Evolutionary conservation across 1,139 yeast genomes (phyloP).

Genomic region (Insectozyma bohioensis): DNA sequence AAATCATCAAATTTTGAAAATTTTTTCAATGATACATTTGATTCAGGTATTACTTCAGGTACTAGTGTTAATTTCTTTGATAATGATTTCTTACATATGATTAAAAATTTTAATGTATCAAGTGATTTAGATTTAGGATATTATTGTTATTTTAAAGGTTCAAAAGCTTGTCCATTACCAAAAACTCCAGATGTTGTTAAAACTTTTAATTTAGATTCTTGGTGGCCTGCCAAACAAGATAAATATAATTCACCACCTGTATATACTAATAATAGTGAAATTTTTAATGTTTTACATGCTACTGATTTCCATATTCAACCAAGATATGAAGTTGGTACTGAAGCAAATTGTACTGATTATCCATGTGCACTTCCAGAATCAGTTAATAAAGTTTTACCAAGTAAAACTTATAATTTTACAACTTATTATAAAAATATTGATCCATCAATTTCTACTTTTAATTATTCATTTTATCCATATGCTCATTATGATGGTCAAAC

Average conservation of each 20-base stretch:
- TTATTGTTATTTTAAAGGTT: constrained; percentile 30
- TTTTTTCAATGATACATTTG: constrained; percentile 18
- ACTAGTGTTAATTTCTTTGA: constrained; percentile 35
- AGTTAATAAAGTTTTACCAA: constrained; percentile 29
- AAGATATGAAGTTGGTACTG: constrained; percentile 57
- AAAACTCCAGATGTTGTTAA: constrained; percentile 26
- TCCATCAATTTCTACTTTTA: constrained; percentile 23
- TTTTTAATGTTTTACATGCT: constrained; percentile 61
- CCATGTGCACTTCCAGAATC: constrained; percentile 51
- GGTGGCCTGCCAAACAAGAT: constrained; percentile 34
- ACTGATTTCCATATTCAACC: constrained; percentile 65
- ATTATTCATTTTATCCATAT: constrained; percentile 14
- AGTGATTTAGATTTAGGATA: constrained; percentile 36
- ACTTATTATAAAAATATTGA: constrained; percentile 19
- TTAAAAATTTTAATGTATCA: constrained; percentile 34
- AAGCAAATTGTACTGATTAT: constrained; percentile 54
- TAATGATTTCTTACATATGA: constrained; percentile 39
- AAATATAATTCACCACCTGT: constrained; percentile 26
- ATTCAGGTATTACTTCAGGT: constrained; percentile 24
- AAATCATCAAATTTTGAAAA: constrained; percentile 21
- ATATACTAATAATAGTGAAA: constrained; percentile 23
- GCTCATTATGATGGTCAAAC: constrained; percentile 34
- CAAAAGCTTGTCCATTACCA: constrained; percentile 28
- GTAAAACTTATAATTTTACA: constrained; percentile 33
- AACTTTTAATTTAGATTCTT: constrained; percentile 23